Conservation (phyloP, 306 rosid genomes). For the Cotoneaster glaucophyllus region DNA sequence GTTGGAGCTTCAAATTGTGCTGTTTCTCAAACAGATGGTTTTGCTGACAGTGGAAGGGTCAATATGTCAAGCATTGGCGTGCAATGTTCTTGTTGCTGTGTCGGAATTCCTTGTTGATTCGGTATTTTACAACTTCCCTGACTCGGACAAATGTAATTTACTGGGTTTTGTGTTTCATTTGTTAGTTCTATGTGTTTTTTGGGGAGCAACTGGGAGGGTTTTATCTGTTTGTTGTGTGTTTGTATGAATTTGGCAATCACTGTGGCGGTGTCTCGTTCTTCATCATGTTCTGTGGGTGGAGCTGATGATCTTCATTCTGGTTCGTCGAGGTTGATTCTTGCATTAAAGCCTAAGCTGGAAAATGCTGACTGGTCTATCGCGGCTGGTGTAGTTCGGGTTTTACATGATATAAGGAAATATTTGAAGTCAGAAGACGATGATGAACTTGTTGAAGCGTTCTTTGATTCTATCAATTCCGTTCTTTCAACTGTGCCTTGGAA, state of each 20-base stretch:
- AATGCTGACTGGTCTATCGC: conserved; percentile 51
- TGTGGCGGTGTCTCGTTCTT: conserved; percentile 17
- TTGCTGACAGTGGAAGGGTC: conserved; percentile 22
- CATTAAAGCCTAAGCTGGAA: conserved; percentile 30
- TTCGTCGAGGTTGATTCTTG: conserved; percentile 24
- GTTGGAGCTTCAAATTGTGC: not conserved
- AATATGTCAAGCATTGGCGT: conserved; percentile 32
- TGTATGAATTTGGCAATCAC: conserved; percentile 39
- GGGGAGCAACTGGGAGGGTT: conserved; percentile 32
- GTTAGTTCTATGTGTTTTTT: conserved; percentile 8
- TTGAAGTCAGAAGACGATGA: conserved; percentile 47
- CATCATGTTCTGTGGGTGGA: conserved; percentile 13
- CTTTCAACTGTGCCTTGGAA: conserved; percentile 56
- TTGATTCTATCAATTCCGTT: conserved; percentile 46
- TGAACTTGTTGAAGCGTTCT: conserved; percentile 34
- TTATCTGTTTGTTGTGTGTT: conserved; percentile 38
- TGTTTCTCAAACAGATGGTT: conserved; percentile 19
- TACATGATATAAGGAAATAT: conserved; percentile 50
- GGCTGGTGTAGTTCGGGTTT: conserved; percentile 42
- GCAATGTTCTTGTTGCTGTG: conserved; percentile 26
- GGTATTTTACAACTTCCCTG: conserved; percentile 16
- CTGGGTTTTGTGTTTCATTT: not conserved
- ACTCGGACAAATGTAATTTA: not conserved
- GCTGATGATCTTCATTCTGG: conserved; percentile 20
- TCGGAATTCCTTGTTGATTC: conserved; percentile 16